Percentiles rank a stretch among this genome's conserved stretches.
Evolutionary conservation across 306 rosid species (phyloP).

Genomic region (Crotalaria pallida): DNA sequence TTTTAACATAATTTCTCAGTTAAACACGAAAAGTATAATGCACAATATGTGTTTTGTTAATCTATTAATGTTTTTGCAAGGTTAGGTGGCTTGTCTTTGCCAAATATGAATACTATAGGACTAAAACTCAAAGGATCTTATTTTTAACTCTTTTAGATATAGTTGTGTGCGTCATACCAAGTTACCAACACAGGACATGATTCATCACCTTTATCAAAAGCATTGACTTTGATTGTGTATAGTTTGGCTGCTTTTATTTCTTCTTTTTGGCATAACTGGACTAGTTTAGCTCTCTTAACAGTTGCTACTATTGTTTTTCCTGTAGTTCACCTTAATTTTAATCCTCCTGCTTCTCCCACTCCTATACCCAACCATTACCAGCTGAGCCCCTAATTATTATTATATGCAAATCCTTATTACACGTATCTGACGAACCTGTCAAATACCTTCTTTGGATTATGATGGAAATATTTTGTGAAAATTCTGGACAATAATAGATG

Average conservation of each 20-base stretch:
- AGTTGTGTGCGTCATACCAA: background rate
- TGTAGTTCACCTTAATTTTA: background rate
- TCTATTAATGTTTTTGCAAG: background rate
- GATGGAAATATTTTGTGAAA: too few species aligned
- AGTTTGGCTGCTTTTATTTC: constrained; percentile 2
- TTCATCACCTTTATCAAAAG: background rate
- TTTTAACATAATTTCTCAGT: background rate
- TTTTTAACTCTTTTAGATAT: background rate
- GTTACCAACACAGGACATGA: background rate
- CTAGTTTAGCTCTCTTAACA: background rate
- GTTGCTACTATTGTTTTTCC: background rate
- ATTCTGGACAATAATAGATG: too few species aligned
- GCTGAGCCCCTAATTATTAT: too few species aligned
- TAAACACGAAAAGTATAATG: background rate
- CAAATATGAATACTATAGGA: background rate
- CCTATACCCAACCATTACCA: background rate
- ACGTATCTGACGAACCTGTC: too few species aligned
- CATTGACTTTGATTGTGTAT: background rate
- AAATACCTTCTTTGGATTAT: too few species aligned
- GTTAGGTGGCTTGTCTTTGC: background rate
- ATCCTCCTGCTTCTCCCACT: background rate
- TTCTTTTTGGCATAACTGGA: background rate
- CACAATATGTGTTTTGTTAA: background rate
- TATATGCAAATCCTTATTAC: too few species aligned
- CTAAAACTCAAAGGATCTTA: background rate